A percentile compares a stretch with the other conserved stretches of the same genome.
Conservation (phyloP, 805 yeast species). For the Wickerhamiella musiphila region DNA sequence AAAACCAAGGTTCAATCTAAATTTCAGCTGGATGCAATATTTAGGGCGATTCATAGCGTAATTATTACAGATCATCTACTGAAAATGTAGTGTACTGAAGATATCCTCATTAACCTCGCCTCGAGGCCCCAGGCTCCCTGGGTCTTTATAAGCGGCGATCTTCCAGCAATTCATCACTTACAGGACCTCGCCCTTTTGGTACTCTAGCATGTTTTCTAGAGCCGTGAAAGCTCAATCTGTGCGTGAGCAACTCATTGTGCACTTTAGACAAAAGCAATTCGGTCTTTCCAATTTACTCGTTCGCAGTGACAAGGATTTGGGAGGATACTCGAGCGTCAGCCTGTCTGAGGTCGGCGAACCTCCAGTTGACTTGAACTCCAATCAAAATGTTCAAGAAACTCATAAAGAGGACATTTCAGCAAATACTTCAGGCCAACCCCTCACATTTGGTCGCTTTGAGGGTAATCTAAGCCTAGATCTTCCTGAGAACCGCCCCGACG, state of each 20-base stretch:
- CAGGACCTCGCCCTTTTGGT: too few species aligned
- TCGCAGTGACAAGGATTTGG: conserved; percentile 57
- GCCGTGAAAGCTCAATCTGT: too few species aligned
- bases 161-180: too few species aligned
- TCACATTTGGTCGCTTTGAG: conserved; percentile 39
- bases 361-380: neutral
- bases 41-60: too few species aligned
- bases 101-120: too few species aligned
- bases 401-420: neutral
- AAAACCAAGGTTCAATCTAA: too few species aligned
- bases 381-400: neutral
- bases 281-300: conserved; percentile 35
- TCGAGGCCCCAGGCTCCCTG: too few species aligned
- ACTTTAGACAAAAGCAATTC: conserved; percentile 33
- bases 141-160: too few species aligned
- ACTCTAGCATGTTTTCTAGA: too few species aligned
- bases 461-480: conserved; percentile 54
- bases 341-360: conserved; percentile 24
- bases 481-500: conserved; percentile 47
- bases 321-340: conserved; percentile 57
- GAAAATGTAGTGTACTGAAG: too few species aligned
- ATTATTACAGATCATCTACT: too few species aligned
- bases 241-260: conserved; percentile 30
- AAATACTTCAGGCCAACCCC: neutral
- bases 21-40: too few species aligned